Conservation (phyloP, 345 rosid species). For the Citrus maxima region DNA sequence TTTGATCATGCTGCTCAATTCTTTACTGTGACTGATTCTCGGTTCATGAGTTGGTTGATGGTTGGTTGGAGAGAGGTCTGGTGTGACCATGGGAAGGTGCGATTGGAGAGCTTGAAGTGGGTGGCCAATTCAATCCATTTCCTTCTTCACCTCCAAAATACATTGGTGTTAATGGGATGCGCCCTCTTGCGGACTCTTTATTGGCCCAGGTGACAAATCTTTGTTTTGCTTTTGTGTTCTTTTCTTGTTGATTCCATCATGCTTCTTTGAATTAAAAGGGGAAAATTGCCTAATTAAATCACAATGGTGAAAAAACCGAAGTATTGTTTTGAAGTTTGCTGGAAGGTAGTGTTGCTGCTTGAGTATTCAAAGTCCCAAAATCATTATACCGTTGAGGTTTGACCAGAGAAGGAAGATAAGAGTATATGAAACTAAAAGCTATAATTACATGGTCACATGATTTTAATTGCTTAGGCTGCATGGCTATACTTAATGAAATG, state of each 20-base stretch:
- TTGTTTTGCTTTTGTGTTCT: conserved; percentile 1
- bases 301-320: not conserved
- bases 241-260: not conserved
- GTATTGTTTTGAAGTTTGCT: not conserved
- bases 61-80: conserved; percentile 41
- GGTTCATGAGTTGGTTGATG: no score
- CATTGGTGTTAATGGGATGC: conserved; percentile 77
- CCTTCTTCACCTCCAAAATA: conserved; percentile 60
- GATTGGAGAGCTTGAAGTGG: conserved; percentile 74
- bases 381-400: not conserved
- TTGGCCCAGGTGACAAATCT: conserved; percentile 47
- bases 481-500: not conserved
- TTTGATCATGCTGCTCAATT: no score
- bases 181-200: conserved; percentile 73
- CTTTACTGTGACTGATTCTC: no score
- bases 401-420: not conserved
- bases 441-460: not conserved
- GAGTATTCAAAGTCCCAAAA: not conserved
- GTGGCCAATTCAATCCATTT: conserved; percentile 61
- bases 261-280: not conserved
- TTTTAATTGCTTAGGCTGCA: not conserved
- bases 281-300: not conserved
- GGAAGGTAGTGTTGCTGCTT: not conserved
- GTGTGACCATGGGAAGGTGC: conserved; percentile 63
- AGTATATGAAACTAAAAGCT: not conserved